Base-by-base conservation (phyloP, 495 filamentous ascomycete species). In the Aspergillus nanangensis region DNA sequence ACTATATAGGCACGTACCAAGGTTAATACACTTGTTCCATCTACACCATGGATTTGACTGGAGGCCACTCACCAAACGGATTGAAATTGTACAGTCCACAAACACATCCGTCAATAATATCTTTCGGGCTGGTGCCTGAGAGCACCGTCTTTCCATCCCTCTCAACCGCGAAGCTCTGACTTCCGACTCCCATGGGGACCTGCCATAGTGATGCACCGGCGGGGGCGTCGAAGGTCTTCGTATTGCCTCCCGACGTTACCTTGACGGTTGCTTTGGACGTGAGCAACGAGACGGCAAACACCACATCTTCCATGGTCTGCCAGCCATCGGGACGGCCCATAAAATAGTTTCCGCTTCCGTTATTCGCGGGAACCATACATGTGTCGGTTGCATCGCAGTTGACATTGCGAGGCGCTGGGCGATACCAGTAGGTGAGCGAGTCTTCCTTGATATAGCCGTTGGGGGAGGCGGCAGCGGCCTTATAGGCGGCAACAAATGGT, bases 61-160 rank as follows among this genome's bases (percentile, higher is more conserved):
- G n/a, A n/a, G n/a, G n/a, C n/a, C n/a, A 37, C 61, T 56, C 23
- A 63, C 61, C 41, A 52, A 75, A 83, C 15, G 77, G 71, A 47
- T 83, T 83, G 59, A 76, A 82, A 54, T 82, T 82, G 60, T 81
- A 82, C 41, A 83, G 72, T 11, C 78, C 79, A 44, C 76, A 80
- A 14, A 66, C 53, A 55, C 78, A 82, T 0, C 52, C 52, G 33
- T 72, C 60, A 7, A 57, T 60, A 44, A 83, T 67, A 21, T 79
- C 67, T 56, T 70, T 74, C 38, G 72, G 53, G 27, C 76, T 77
- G 2, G 65, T 73, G 8, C 74, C 79, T 17, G 64, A 66, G 17
- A 82, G 47, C 1, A 81, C 61, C 2, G 61, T 65, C 41, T 63
- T 20, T 0, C 64, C 64, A 23, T 54, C 57, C 8, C 79, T 65